Base-by-base conservation (phyloP, 1,284 basidiomycete genomes). In the Boletus subluridellus region DNA sequence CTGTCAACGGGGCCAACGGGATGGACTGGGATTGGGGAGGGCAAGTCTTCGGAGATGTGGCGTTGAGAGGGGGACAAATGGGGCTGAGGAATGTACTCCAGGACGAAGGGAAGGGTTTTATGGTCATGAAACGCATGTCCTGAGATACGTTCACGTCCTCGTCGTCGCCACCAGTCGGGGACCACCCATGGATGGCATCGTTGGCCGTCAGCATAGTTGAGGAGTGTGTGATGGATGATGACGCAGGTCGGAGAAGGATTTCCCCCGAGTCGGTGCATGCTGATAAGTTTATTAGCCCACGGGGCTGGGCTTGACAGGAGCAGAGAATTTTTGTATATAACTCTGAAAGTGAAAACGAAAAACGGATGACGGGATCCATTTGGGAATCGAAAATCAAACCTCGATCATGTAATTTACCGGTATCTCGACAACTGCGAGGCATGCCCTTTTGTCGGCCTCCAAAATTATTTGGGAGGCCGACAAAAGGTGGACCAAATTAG, bases 121-220 rank as follows among this genome's bases (percentile, higher is more conserved):
- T 49, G 5, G 60, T 15, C 41, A 57, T 52, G 49, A 65, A 53
- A 24, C 21, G 54, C 32, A 57, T 57, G 44, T 69, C 58, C 8
- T 65, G 61, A 47, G 62, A 61, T 49, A 71, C 46, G 37, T 61
- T 48, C 26, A 73, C 60, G 32, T 74, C 73, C 9, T 73, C 61
- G 52, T 73, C 72, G 38, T 68, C 67, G 24, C 53, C 61, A n/a
- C 57, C 56, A 21, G 59, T 42, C 21, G 72, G 69, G n/a, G 73
- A 63, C 73, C 69, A 71, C 28, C 69, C 69, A 12, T 55, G 49
- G 46, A 71, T 37, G 9, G 49, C 21, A 34, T 66, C 57, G 37
- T 52, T 58, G 47, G 42, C 28, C 4, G 58, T 26, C 35, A 55
- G 57, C 65, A 69, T 66, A 0, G 21, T 32, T 8, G 47, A 47